Conservation (phyloP, 257 asterid species). For the Primulina huaijiensis region DNA sequence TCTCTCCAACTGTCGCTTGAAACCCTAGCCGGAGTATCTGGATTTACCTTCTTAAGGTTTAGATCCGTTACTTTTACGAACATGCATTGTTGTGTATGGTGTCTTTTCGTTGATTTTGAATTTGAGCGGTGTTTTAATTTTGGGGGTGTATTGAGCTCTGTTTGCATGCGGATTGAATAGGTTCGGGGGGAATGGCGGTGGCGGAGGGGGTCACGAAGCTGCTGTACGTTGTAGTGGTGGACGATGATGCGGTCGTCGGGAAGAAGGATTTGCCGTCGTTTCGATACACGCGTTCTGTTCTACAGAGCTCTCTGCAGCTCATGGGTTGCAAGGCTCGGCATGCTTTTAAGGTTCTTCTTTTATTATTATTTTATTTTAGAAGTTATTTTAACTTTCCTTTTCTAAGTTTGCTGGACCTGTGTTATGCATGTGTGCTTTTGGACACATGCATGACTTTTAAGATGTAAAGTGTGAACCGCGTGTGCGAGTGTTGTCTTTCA, state of each 20-base stretch:
- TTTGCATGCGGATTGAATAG: slow-evolving; percentile 32
- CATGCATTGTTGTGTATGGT: slow-evolving; percentile 35
- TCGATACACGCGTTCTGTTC: slow-evolving; percentile 89
- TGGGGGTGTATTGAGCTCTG: neutral
- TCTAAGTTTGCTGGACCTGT: neutral
- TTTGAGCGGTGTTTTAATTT: slow-evolving; percentile 14
- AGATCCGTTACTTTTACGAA: slow-evolving; percentile 4
- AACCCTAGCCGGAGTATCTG: slow-evolving; percentile 26
- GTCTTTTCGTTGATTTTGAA: slow-evolving; percentile 16
- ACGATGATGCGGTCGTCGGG: slow-evolving; percentile 37
- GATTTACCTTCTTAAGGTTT: slow-evolving; percentile 27
- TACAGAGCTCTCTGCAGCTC: slow-evolving; percentile 92
- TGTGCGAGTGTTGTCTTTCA: neutral
- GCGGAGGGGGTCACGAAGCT: slow-evolving; percentile 62
- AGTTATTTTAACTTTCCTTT: neutral
- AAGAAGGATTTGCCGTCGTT: slow-evolving; percentile 45
- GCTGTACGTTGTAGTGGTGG: slow-evolving; percentile 79
- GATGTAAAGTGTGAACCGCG: neutral
- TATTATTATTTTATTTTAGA: neutral
- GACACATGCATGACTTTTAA: slow-evolving; percentile 23
- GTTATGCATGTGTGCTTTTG: slow-evolving; percentile 20
- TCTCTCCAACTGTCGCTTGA: slow-evolving; percentile 13
- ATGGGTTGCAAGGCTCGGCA: slow-evolving; percentile 99
- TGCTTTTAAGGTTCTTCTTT: slow-evolving; percentile 72
- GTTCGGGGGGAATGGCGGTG: slow-evolving; percentile 55